Percentiles rank a stretch among this genome's conserved stretches.
Evolutionary conservation across 805 yeast genomes (phyloP).

Genomic region (Candida lessepsii): DNA sequence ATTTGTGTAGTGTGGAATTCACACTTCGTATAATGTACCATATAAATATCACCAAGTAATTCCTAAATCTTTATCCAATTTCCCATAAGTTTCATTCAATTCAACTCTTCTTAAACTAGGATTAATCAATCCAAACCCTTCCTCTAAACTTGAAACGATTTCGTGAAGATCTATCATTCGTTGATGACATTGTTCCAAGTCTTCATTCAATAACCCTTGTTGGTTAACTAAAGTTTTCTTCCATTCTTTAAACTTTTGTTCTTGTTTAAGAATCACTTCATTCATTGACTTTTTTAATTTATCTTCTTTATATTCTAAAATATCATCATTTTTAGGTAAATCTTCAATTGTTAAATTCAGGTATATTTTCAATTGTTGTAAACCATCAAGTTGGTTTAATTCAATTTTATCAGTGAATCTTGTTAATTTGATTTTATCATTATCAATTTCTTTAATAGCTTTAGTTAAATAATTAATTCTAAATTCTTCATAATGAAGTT

Average conservation of each 20-base stretch:
- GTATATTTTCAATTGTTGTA: slow-evolving; percentile 39
- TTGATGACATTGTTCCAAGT: slow-evolving; percentile 45
- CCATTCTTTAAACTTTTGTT: slow-evolving; percentile 61
- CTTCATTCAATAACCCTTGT: slow-evolving; percentile 56
- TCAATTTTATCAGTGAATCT: neutral
- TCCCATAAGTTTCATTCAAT: slow-evolving; percentile 5
- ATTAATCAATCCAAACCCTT: slow-evolving; percentile 9
- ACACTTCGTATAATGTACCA: no score
- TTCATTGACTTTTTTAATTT: slow-evolving; percentile 44
- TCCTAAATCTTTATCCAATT: slow-evolving; percentile 4
- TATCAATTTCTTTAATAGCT: neutral
- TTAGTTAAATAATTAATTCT: slow-evolving; percentile 7
- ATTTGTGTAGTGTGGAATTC: no score
- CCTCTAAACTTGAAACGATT: slow-evolving; percentile 14
- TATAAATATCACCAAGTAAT: slow-evolving; percentile 1
- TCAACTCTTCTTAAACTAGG: slow-evolving; percentile 8
- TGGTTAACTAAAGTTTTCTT: slow-evolving; percentile 51
- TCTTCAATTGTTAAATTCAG: neutral
- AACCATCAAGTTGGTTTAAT: slow-evolving; percentile 17
- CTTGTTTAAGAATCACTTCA: slow-evolving; percentile 41
- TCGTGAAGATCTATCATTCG: slow-evolving; percentile 37
- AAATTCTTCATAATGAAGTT: slow-evolving; percentile 71
- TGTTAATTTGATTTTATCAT: neutral
- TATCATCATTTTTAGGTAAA: slow-evolving; percentile 36
- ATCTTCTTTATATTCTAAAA: slow-evolving; percentile 44